Base-by-base conservation (phyloP, 768 basidiomycete species). In the Termitomyces bulborhizus region DNA sequence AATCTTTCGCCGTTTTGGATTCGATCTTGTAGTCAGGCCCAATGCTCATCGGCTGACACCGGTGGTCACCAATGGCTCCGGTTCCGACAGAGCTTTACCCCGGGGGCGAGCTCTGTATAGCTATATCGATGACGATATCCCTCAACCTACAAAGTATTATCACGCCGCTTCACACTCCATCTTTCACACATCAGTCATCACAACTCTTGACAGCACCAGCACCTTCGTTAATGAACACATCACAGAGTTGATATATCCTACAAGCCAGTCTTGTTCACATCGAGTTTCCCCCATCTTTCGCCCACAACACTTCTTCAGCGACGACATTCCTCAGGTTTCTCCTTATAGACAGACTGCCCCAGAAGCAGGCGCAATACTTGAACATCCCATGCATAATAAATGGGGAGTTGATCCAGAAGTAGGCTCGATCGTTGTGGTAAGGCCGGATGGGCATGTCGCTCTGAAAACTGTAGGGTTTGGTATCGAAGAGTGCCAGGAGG, bases 341-440 rank as follows among this genome's bases (percentile, higher is more conserved):
- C 56, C 59, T 21, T 60, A 57, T 31, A 54, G 59, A 27, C 46
- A 60, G 29, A 60, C 46, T 18, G 59, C 59, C 2, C 59, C 59
- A 0, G 59, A 57, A 32, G 59, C 59, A 7, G 59, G 56, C 3
- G 43, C 54, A 8, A 57, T 60, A 29, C 55, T 60, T n/a, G 56
- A 60, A 37, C 56, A 57, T 40, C 59, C 59, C 3, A 51, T 60
- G 56, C 59, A 60, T 18, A 53, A n/a, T 29, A 60, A 60, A 53
- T 60, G 54, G 59, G 59, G 56, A 31, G 56, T 60, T 0, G 56
- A 60, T 39, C 50, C 56, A 1, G 37, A 47, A 1, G 53, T 50
- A 4, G 59, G 59, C 26, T 57, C 59, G 26, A 60, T 60, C 36
- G 41, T 60, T 21, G 59, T 60, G 36, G 56, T 49, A 1, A 51